Percentiles rank a stretch among this genome's conserved stretches.
phyloP scores from a whole-genome alignment of 2,329 filamentous ascomycete species.

The Purpureocillium lavendulum region DNA sequence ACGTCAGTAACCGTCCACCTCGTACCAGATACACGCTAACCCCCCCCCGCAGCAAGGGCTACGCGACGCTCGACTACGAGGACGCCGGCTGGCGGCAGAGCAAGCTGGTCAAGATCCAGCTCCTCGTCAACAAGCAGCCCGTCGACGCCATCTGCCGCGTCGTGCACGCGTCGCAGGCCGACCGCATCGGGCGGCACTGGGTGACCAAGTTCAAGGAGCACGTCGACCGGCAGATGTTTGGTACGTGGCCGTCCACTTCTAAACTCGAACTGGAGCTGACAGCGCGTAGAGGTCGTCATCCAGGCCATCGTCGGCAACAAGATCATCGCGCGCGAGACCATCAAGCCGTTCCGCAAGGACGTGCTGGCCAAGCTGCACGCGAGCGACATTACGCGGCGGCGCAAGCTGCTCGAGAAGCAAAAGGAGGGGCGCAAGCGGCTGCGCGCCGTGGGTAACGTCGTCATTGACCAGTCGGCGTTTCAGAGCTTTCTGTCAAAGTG shows the following conservation, averaged over 20 bases:
- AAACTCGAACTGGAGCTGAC: not conserved
- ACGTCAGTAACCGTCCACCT: conserved; percentile 37
- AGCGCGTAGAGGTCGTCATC: conserved; percentile 69
- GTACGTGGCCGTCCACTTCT: conserved; percentile 19
- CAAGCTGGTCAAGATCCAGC: conserved; percentile 78
- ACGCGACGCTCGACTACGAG: conserved; percentile 94
- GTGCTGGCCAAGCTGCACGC: conserved; percentile 90
- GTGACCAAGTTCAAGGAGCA: conserved; percentile 95
- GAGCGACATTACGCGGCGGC: conserved; percentile 71
- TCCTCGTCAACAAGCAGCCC: conserved; percentile 86
- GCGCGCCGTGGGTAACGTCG: conserved; percentile 76
- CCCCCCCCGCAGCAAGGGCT: conserved; percentile 59
- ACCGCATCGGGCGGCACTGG: conserved; percentile 77
- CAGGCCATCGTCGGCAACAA: conserved; percentile 78
- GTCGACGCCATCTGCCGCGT: conserved; percentile 94
- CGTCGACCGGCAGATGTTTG: conserved; percentile 91
- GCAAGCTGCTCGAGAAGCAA: conserved; percentile 90
- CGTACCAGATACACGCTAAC: not conserved
- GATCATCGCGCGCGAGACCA: conserved; percentile 83
- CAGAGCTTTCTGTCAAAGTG: conserved; percentile 86
- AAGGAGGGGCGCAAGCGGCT: conserved; percentile 91
- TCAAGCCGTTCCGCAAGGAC: conserved; percentile 95
- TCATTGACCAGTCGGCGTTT: conserved; percentile 94
- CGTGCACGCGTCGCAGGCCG: conserved; percentile 73
- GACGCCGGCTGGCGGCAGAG: conserved; percentile 80